Percentiles rank a stretch among this genome's conserved stretches.
phyloP scores from a whole-genome alignment of 768 basidiomycete species.

The Lactifluus hygrophoroides region DNA sequence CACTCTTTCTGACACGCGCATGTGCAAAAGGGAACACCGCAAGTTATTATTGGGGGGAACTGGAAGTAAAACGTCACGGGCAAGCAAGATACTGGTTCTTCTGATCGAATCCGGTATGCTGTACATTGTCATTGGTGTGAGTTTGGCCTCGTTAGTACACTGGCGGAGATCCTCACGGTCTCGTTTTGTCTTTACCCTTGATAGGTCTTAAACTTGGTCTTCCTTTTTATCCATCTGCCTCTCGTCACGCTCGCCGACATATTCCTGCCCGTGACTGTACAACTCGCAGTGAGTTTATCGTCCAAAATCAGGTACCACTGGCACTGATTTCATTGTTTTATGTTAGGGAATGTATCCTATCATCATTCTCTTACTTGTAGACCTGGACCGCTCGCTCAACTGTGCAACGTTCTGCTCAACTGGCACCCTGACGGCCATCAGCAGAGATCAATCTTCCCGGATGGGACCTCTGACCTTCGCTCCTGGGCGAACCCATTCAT shows the following conservation, averaged over 20 bases:
- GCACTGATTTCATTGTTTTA: neutral
- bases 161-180: neutral
- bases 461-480: too few species aligned
- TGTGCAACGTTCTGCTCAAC: neutral
- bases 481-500: too few species aligned
- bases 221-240: neutral
- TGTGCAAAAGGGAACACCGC: neutral
- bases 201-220: neutral
- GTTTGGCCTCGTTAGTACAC: neutral
- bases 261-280: neutral
- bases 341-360: slow-evolving; percentile 4
- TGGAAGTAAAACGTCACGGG: neutral
- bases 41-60: neutral
- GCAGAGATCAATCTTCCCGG: too few species aligned
- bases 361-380: neutral
- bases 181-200: too few species aligned
- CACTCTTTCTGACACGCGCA: neutral
- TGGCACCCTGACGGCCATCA: too few species aligned
- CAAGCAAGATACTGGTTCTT: neutral
- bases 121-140: slow-evolving; percentile 3
- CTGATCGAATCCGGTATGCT: slow-evolving; percentile 2
- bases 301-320: neutral
- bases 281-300: neutral
- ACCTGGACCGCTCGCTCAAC: neutral
- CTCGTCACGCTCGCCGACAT: neutral